Conservation (phyloP, 768 basidiomycete species). For the Podaxis rugospora region DNA sequence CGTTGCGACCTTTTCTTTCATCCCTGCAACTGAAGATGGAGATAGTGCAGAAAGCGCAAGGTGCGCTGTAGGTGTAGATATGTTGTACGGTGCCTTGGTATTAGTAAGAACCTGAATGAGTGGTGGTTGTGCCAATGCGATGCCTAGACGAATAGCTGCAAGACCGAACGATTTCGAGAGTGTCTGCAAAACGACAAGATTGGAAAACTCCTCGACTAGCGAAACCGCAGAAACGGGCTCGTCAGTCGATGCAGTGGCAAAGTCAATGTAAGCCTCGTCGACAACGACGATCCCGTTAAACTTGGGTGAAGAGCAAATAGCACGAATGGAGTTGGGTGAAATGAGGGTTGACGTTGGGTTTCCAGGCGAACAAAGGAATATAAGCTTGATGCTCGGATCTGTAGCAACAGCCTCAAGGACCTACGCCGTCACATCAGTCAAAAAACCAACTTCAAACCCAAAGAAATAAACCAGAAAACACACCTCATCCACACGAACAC, state of each 20-base stretch:
- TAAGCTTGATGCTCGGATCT: slow-evolving; percentile 80
- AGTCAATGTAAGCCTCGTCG: slow-evolving; percentile 98
- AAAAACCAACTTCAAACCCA: neutral
- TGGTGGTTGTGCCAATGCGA: slow-evolving; percentile 85
- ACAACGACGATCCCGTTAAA: slow-evolving; percentile 93
- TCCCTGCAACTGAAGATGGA: slow-evolving; percentile 51
- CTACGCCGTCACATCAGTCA: slow-evolving; percentile 30
- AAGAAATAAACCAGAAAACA: slow-evolving; percentile 19
- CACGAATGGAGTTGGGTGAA: slow-evolving; percentile 61
- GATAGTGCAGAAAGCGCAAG: slow-evolving; percentile 80
- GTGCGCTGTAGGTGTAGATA: slow-evolving; percentile 84
- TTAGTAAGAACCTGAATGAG: slow-evolving; percentile 90
- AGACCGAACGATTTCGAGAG: slow-evolving; percentile 95
- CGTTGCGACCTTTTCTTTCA: slow-evolving; percentile 60
- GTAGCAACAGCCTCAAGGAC: slow-evolving; percentile 64
- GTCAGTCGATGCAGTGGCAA: slow-evolving; percentile 43
- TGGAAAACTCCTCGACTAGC: slow-evolving; percentile 77
- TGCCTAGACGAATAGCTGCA: slow-evolving; percentile 89
- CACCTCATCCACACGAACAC: slow-evolving; percentile 71
- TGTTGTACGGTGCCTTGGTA: slow-evolving; percentile 97
- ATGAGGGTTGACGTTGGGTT: slow-evolving; percentile 93
- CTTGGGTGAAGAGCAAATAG: slow-evolving; percentile 68
- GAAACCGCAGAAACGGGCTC: slow-evolving; percentile 55
- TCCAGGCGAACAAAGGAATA: slow-evolving; percentile 95
- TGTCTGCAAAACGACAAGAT: slow-evolving; percentile 94